phyloP scores from a whole-genome alignment of 2,329 filamentous ascomycete genomes.

The Knoxdaviesia capensis region DNA sequence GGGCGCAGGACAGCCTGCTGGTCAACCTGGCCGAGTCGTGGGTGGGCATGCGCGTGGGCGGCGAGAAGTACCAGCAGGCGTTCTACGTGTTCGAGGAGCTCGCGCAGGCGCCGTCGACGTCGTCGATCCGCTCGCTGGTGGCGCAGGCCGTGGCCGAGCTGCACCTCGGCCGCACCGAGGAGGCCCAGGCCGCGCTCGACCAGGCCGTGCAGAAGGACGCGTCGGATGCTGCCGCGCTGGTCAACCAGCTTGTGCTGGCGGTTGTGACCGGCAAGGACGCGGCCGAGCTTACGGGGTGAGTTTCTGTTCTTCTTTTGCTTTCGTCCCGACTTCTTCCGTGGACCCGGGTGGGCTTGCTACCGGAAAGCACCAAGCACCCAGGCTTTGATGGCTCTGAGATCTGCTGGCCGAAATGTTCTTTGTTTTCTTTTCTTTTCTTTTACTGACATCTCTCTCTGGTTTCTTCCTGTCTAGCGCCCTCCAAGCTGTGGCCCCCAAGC shows the following conservation, averaged over 20 bases:
- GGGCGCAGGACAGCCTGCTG: conserved; percentile 85
- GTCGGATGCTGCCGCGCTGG: conserved; percentile 52
- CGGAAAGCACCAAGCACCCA: neutral
- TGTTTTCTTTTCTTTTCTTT: neutral
- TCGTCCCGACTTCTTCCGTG: neutral
- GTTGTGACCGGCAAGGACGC: conserved; percentile 56
- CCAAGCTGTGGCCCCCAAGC: conserved; percentile 39
- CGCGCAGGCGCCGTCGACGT: conserved; percentile 66
- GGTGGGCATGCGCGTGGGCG: conserved; percentile 77
- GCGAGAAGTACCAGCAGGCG: conserved; percentile 86
- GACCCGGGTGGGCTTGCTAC: neutral
- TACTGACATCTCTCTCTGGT: neutral
- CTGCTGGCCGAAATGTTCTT: conserved; percentile 3
- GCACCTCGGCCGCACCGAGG: conserved; percentile 71
- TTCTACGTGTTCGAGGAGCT: conserved; percentile 98
- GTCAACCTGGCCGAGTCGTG: conserved; percentile 92
- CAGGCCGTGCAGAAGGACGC: conserved; percentile 60
- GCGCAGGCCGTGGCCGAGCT: conserved; percentile 82
- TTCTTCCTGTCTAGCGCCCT: conserved; percentile 23
- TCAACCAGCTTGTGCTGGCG: conserved; percentile 65
- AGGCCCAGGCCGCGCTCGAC: conserved; percentile 72
- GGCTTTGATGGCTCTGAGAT: too few relatives aligned
- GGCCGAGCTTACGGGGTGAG: conserved; percentile 40
- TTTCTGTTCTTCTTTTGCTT: conserved; percentile 4
- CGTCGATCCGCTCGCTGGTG: conserved; percentile 56